These are phyloP conservation scores for Peniophora sp. DNA, from an alignment of 1,284 basidiomycete species.

Conservation along the genomic window DNA sequence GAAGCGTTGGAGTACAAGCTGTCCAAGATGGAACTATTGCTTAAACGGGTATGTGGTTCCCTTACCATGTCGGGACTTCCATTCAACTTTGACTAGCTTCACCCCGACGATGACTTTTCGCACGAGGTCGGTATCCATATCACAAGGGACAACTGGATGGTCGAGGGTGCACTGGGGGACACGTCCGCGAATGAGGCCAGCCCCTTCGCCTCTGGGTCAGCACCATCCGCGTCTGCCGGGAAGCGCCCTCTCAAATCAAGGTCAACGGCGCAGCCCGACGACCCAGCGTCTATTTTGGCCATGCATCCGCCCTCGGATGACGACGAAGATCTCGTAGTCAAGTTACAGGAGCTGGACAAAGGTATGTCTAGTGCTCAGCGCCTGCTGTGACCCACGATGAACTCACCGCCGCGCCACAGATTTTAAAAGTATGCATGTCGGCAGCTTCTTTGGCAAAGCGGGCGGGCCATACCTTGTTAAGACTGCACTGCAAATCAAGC, in stretches of 20 bases:
- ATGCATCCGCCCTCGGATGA: constrained; percentile 12
- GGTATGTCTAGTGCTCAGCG: too few relatives aligned
- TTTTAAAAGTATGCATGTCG: constrained; percentile 18
- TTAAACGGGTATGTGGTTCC: constrained; percentile 41
- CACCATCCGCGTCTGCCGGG: constrained; percentile 3
- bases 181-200: not conserved
- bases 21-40: constrained; percentile 62
- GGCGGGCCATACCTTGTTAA: constrained; percentile 41
- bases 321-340: constrained; percentile 13
- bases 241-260: not conserved
- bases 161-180: constrained; percentile 9
- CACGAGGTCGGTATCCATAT: constrained; percentile 39
- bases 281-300: not conserved
- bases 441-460: constrained; percentile 44
- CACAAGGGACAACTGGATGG: constrained; percentile 8
- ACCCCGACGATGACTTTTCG: constrained; percentile 41
- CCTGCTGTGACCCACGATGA: too few relatives aligned
- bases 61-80: not conserved
- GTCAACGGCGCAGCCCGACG: constrained; percentile 14
- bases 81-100: constrained; percentile 25
- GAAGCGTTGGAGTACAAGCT: constrained; percentile 66
- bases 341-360: constrained; percentile 9
- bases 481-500: constrained; percentile 39
- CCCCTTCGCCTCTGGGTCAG: constrained; percentile 5
- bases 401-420: constrained; percentile 11